Conservation (phyloP, 1,284 basidiomycete species). For the Porogramme epimiltina region DNA sequence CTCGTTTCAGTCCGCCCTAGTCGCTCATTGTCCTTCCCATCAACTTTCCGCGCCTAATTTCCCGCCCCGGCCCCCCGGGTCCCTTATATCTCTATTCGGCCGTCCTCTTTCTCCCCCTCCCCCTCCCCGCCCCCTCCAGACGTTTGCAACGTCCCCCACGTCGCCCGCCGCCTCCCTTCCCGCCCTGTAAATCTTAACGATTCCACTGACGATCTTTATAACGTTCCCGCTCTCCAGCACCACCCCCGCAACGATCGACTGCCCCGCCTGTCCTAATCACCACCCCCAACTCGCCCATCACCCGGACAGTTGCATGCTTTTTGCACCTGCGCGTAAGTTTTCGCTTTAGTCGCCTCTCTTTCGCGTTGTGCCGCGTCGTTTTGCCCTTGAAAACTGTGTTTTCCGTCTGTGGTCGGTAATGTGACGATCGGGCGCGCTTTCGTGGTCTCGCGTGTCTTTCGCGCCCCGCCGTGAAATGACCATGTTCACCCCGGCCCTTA, state of each 20-base stretch:
- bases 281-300: conserved; percentile 16
- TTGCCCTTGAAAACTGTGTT: neutral
- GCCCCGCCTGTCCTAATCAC: conserved; percentile 24
- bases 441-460: conserved; percentile 9
- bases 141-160: conserved; percentile 29
- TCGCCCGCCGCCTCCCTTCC: conserved; percentile 22
- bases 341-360: conserved; percentile 11
- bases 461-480: conserved; percentile 20
- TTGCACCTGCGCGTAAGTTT: conserved; percentile 40
- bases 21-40: conserved; percentile 22
- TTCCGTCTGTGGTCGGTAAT: neutral
- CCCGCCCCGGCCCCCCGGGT: conserved; percentile 30
- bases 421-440: conserved; percentile 26
- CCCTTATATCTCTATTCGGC: conserved; percentile 39
- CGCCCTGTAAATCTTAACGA: conserved; percentile 19
- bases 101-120: conserved; percentile 34
- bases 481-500: conserved; percentile 6
- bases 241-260: conserved; percentile 21
- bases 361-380: neutral
- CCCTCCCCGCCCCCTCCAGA: conserved; percentile 32
- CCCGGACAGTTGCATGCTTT: conserved; percentile 36
- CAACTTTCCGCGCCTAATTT: conserved; percentile 23
- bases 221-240: conserved; percentile 31
- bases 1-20: conserved; percentile 13
- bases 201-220: conserved; percentile 31